Evolutionary conservation across 495 filamentous ascomycete genomes (phyloP).

Genomic region (Aspergillus affinis): DNA sequence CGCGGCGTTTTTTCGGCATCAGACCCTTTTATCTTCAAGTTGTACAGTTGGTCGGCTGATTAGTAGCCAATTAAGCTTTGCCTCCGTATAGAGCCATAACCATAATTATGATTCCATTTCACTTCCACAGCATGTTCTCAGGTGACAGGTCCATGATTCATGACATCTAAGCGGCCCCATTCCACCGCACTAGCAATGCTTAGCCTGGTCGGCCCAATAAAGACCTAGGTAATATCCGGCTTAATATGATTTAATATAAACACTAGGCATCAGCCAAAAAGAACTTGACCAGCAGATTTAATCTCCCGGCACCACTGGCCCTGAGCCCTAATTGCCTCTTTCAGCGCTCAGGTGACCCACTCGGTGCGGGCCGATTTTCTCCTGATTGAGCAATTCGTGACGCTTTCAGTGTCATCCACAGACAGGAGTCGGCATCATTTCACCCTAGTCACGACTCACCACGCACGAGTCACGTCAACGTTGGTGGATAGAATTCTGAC

Average conservation of each 20-base stretch:
- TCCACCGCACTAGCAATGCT: background rate
- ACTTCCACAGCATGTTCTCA: background rate
- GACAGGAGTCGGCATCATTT: background rate
- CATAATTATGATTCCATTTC: background rate
- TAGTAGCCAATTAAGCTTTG: constrained; percentile 9
- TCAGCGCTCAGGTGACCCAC: constrained; percentile 3
- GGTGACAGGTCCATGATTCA: too few relatives aligned
- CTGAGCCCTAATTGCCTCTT: background rate
- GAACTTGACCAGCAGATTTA: too few relatives aligned
- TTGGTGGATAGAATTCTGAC: too few relatives aligned
- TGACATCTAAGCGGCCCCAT: too few relatives aligned
- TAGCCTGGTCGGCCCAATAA: background rate
- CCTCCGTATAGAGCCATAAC: constrained; percentile 19
- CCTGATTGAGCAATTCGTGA: background rate
- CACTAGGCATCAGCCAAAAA: too few relatives aligned
- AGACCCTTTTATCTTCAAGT: constrained; percentile 7
- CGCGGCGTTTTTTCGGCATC: constrained; percentile 8
- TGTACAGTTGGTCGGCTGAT: constrained; percentile 22
- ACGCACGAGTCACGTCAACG: too few relatives aligned
- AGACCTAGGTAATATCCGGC: too few relatives aligned
- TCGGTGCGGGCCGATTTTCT: constrained; percentile 9
- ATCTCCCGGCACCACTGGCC: too few relatives aligned
- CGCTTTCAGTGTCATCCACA: background rate
- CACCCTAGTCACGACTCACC: too few relatives aligned
- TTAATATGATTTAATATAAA: too few relatives aligned